A percentile compares a stretch with the other conserved stretches of the same genome.
phyloP scores from a whole-genome alignment of 495 filamentous ascomycete species.

The Hamigera avellanea region DNA sequence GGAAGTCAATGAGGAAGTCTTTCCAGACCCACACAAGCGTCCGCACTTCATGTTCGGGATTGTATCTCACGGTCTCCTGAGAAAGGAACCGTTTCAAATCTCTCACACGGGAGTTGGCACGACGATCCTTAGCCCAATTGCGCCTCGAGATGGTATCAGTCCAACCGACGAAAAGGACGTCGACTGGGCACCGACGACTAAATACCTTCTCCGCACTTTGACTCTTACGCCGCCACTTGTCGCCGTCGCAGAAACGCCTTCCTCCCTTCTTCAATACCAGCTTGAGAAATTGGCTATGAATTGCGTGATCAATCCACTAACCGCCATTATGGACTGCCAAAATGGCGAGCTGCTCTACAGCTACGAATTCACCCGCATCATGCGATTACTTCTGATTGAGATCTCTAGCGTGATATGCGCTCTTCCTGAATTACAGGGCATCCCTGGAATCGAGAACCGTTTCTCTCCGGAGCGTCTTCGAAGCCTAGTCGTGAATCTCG shows the following conservation, averaged over 20 bases:
- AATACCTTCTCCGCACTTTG: slow-evolving; percentile 38
- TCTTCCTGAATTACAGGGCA: slow-evolving; percentile 54
- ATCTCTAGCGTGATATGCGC: slow-evolving; percentile 49
- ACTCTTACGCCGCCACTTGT: slow-evolving; percentile 38
- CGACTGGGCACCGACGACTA: slow-evolving; percentile 29
- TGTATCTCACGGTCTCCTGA: slow-evolving; percentile 51
- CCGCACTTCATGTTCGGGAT: slow-evolving; percentile 71
- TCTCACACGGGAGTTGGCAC: slow-evolving; percentile 52
- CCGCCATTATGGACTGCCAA: slow-evolving; percentile 54
- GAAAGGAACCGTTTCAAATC: slow-evolving; percentile 44
- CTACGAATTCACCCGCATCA: slow-evolving; percentile 40
- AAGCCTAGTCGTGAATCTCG: slow-evolving; percentile 42
- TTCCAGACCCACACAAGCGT: slow-evolving; percentile 47
- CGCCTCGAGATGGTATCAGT: slow-evolving; percentile 13
- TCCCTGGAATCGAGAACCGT: slow-evolving; percentile 44
- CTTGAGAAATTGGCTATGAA: slow-evolving; percentile 76
- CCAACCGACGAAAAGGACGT: slow-evolving; percentile 10
- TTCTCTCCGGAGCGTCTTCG: slow-evolving; percentile 47
- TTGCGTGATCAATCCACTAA: slow-evolving; percentile 70
- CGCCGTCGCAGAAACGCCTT: slow-evolving; percentile 32
- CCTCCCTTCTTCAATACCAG: slow-evolving; percentile 41
- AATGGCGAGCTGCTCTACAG: slow-evolving; percentile 65
- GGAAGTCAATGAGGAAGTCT: slow-evolving; percentile 54
- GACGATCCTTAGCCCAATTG: slow-evolving; percentile 45
- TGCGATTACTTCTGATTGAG: slow-evolving; percentile 54